These are phyloP conservation scores for Aspergillus sp. DNA, from an alignment of 2,329 filamentous ascomycete genomes.

Conservation along the genomic window DNA sequence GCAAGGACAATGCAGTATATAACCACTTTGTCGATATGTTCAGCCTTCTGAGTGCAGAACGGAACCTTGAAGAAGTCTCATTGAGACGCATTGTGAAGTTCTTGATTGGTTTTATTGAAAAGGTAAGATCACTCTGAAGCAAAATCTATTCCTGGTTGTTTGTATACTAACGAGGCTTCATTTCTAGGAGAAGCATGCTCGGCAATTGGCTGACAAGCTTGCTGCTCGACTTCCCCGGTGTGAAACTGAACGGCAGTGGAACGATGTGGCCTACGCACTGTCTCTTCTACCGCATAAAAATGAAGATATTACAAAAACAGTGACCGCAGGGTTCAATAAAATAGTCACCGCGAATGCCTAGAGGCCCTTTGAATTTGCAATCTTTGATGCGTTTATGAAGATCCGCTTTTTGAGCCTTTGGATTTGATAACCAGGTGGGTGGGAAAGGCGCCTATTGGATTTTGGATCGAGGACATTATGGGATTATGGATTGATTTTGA, in stretches of 20 bases:
- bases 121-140: slow-evolving; percentile 55
- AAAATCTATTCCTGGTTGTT: too few relatives aligned
- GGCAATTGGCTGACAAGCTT: slow-evolving; percentile 87
- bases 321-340: slow-evolving; percentile 51
- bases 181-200: slow-evolving; percentile 86
- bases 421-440: neutral
- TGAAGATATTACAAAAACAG: slow-evolving; percentile 41
- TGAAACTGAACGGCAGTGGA: slow-evolving; percentile 93
- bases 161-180: slow-evolving; percentile 1
- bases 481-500: neutral
- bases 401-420: neutral
- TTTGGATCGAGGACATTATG: neutral
- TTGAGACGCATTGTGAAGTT: slow-evolving; percentile 88
- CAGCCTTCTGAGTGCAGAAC: slow-evolving; percentile 79
- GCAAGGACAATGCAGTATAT: slow-evolving; percentile 98
- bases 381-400: slow-evolving; percentile 5
- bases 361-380: neutral
- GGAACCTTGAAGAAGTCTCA: slow-evolving; percentile 74
- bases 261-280: slow-evolving; percentile 89
- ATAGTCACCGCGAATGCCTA: slow-evolving; percentile 61
- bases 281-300: slow-evolving; percentile 74
- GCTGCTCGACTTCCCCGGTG: slow-evolving; percentile 80
- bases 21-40: slow-evolving; percentile 99
- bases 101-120: slow-evolving; percentile 92
- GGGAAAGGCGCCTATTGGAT: neutral